Evolutionary conservation across 495 filamentous ascomycete species (phyloP), one percentile per base, ranked within the genome.

Genomic region (Pseudoneurospora amorphoporcata): DNA sequence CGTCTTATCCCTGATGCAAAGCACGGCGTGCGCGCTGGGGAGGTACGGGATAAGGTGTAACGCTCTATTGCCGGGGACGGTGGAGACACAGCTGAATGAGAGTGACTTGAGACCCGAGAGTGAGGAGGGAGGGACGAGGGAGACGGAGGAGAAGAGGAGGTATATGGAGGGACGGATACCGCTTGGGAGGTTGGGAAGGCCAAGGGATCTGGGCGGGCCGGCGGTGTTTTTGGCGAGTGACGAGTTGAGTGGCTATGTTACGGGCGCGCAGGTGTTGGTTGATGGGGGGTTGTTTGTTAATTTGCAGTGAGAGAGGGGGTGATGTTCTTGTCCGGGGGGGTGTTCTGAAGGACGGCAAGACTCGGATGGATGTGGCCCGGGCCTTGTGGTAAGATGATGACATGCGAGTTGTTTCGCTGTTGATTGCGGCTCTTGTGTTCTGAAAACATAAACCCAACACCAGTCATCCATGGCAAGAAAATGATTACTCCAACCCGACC

Each of bases 101-200:
- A 88, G 88, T 77, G 94, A 97, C 82, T 83, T 97, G 79, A 84
- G 78, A 7, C 84, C 89, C 70, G 86, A 90, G 32, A 8, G 39
- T 3, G 39, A 40, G 39, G 39, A 40, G 10, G 39, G 39, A 2
- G 29, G 9, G 3, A 14, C 14, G 29, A 14, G 8, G 7, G 12
- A 8, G 3, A 32, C 29, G 4, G 14, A 12, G 29, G 85, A 76
- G 72, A 97, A 97, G 88, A 83, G 90, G 75, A 79, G 72, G 77
- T 95, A 96, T 81, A 95, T 94, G 91, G 93, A 97, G 81, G 89
- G 87, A 2, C 80, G 94, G 42, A 94, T 96, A 74, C 94, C 94
- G 72, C 79, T 97, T 65, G 93, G 94, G 0, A 84, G 92, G 76
- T 88, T 89, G 43, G 92, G 92, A 0, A 84, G 85, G 76, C 87